phyloP scores from a whole-genome alignment of 805 yeast genomes.

The Kodamaea neixiangensis region DNA sequence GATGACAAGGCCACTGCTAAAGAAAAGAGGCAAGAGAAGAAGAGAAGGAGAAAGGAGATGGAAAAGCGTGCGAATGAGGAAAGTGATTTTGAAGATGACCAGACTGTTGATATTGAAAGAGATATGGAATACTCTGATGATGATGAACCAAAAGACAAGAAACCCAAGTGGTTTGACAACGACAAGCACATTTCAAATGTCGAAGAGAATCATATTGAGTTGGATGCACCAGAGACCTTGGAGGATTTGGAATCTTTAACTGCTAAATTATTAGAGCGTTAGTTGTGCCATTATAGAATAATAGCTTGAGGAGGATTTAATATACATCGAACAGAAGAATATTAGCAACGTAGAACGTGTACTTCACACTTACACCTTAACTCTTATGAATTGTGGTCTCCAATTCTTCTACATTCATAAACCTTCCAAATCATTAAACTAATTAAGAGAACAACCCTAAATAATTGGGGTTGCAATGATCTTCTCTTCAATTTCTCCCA shows the following conservation, averaged over 20 bases:
- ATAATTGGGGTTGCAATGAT: constrained; percentile 57
- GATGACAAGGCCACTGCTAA: constrained; percentile 78
- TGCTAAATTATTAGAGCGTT: constrained; percentile 40
- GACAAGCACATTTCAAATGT: constrained; percentile 22
- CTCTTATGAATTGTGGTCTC: too few species aligned
- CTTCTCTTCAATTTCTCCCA: constrained; percentile 60
- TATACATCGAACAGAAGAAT: too few species aligned
- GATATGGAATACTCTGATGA: constrained; percentile 44
- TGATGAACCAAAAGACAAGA: constrained; percentile 38
- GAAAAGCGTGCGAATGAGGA: constrained; percentile 54
- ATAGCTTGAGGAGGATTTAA: too few species aligned
- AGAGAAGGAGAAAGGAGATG: constrained; percentile 80
- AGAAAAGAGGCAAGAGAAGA: constrained; percentile 82
- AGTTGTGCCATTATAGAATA: neutral
- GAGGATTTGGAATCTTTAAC: constrained; percentile 94
- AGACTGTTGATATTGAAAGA: constrained; percentile 45
- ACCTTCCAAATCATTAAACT: neutral
- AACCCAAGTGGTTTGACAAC: constrained; percentile 54
- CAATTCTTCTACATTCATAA: too few species aligned
- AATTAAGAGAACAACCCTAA: neutral
- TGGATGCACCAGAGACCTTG: constrained; percentile 85
- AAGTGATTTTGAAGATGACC: constrained; percentile 34
- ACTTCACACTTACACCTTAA: too few species aligned
- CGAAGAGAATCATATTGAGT: constrained; percentile 55
- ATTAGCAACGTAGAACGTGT: too few species aligned